Percentiles rank a stretch among this genome's conserved stretches.
These are phyloP conservation scores for Neostapfia colusana DNA, from an alignment of 176 grass and related monocot genomes.

Conservation along the genomic window DNA sequence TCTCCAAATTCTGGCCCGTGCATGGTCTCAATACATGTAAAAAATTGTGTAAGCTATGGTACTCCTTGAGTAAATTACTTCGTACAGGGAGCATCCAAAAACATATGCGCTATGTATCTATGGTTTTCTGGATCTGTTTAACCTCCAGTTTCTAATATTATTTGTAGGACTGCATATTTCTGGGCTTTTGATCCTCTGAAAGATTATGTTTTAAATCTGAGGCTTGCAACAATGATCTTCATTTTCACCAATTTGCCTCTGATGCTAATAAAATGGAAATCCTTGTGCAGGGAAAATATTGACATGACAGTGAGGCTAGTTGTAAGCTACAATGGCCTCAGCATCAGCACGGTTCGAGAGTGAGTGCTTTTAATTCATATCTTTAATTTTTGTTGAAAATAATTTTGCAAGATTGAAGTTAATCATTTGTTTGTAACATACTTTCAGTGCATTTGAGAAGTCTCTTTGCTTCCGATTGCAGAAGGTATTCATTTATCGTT, in stretches of 20 bases:
- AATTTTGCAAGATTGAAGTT: slow-evolving; percentile 14
- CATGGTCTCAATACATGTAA: not conserved
- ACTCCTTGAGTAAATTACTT: slow-evolving; percentile 2
- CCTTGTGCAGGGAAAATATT: slow-evolving; percentile 79
- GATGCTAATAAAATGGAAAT: slow-evolving; percentile 15
- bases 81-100: not conserved
- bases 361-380: slow-evolving; percentile 47
- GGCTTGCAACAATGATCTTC: not conserved
- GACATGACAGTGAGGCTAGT: slow-evolving; percentile 94
- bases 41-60: slow-evolving; percentile 1
- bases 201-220: not conserved
- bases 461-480: slow-evolving; percentile 65
- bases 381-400: slow-evolving; percentile 13
- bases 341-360: slow-evolving; percentile 71
- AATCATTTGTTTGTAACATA: slow-evolving; percentile 7
- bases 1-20: not conserved
- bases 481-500: slow-evolving; percentile 59
- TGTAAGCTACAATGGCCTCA: slow-evolving; percentile 90
- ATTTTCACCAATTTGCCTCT: not conserved
- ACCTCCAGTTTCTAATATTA: not conserved
- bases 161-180: not conserved
- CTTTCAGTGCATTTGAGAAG: slow-evolving; percentile 82
- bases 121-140: not conserved
- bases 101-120: not conserved
- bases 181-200: slow-evolving; percentile 10